Base-by-base conservation (phyloP, 257 asterid genomes). In the Vinca minor region DNA sequence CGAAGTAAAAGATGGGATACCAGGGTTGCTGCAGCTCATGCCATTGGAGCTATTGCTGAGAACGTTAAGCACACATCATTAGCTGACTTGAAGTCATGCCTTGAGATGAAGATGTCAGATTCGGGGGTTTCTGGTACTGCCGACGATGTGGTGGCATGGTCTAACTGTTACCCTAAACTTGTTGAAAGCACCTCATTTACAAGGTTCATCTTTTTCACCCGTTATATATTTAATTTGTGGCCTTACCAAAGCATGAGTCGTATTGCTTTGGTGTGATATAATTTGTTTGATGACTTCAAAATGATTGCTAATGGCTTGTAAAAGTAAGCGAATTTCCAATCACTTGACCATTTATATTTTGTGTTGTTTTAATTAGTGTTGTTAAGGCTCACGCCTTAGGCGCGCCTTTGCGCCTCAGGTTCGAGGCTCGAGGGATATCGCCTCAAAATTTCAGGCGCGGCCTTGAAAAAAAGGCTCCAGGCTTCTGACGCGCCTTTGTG, bases 1-100 rank as follows among this genome's bases (percentile, higher is more conserved):
- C 93, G 82, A 45, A 93, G 99, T 80, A 89, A 89, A 85, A 93
- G 82, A 73, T 93, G 99, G 99, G 99, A 93, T 78, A 93, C 99
- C 46, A 83, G 99, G 79, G 97, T 93, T 50, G 97, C 99, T 73
- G 99, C 99, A 25, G 97, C 99, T 73, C 96, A 72, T 78, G 97
- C 99, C 26, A 73, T 93, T 65, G 99, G 99, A 73, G 87, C 97
- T 65, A 89, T 93, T 71, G 97, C 99, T 15, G 97, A 93, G 81
- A 89, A 84, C 83, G 94, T 84, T 53, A 93, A 87, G 67, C 94
- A 87, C 71, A 54, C 80, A 65, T 81, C 96, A 66, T 57, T 85
- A 75, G 60, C 80, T 41, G 94, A 82, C 69, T 75, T 89, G 63
- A 71, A 83, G 65, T 77, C 79, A 45, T 78, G 72, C 75, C 78